Evolutionary conservation across 169 alveolate genomes (phyloP).

Genomic region (Plasmodium vinckei): DNA sequence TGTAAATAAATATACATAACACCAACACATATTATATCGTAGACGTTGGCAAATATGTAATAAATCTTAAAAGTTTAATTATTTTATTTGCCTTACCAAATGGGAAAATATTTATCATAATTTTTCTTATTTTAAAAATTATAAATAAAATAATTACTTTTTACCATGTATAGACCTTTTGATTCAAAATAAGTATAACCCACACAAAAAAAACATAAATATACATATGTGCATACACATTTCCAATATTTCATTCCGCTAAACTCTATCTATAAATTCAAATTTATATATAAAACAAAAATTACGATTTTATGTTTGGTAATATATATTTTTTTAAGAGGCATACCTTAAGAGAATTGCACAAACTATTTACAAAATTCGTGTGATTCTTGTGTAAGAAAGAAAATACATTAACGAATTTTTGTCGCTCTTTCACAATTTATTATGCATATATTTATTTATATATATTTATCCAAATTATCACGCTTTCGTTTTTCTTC

Average conservation of each 20-base stretch:
- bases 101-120: neutral
- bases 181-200: neutral
- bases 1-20: neutral
- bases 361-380: too few species aligned
- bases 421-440: neutral
- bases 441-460: neutral
- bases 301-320: neutral
- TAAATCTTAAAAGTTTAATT: neutral
- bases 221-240: neutral
- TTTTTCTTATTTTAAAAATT: constrained; percentile 1
- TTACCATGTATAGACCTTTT: neutral
- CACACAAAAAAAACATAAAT: neutral
- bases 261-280: neutral
- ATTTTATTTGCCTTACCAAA: neutral
- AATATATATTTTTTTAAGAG: neutral
- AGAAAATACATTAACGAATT: neutral
- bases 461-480: neutral
- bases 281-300: neutral
- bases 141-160: neutral
- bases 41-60: neutral
- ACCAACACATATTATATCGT: neutral
- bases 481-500: neutral
- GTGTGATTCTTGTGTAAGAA: too few species aligned
- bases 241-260: neutral
- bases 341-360: too few species aligned